These are phyloP conservation scores for Monosporascus sp. DNA, from an alignment of 2,329 filamentous ascomycete genomes.

Conservation along the genomic window DNA sequence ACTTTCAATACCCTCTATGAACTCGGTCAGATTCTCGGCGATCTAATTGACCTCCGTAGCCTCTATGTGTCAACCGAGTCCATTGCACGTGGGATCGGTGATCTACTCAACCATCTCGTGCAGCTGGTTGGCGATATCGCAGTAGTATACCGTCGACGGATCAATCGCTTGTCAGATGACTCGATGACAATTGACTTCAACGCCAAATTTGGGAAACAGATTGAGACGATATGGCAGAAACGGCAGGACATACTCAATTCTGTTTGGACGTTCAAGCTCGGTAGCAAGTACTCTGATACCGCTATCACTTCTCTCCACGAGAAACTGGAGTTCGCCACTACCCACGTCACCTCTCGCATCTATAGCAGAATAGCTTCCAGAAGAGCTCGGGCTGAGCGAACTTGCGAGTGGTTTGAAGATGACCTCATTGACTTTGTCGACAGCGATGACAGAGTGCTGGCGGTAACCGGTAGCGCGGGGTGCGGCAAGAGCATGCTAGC, in stretches of 20 bases:
- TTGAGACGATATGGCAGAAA: conserved; percentile 29
- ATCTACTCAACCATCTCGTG: conserved; percentile 31
- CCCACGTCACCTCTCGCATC: conserved; percentile 20
- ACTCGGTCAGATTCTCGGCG: conserved; percentile 31
- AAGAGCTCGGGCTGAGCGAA: conserved; percentile 32
- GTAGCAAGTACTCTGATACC: conserved; percentile 13
- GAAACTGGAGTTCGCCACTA: conserved; percentile 25
- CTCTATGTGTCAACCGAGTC: conserved; percentile 27
- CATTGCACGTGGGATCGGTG: conserved; percentile 27
- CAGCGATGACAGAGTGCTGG: conserved; percentile 28
- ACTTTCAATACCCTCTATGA: conserved; percentile 35
- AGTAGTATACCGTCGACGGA: conserved; percentile 29
- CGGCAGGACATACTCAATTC: conserved; percentile 28
- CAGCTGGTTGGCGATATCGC: conserved; percentile 29
- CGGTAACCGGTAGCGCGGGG: conserved; percentile 29
- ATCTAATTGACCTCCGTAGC: conserved; percentile 30
- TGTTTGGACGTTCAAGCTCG: conserved; percentile 32
- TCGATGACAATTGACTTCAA: conserved; percentile 31
- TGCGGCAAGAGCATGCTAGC: conserved; percentile 34
- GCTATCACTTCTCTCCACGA: conserved; percentile 26
- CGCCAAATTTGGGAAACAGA: conserved; percentile 28
- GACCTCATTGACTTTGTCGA: conserved; percentile 30
- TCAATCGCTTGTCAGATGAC: conserved; percentile 23
- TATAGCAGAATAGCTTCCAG: conserved; percentile 33
- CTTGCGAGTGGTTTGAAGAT: conserved; percentile 34